phyloP scores from a whole-genome alignment of 179 eudicot genomes.

The Monotropa hypopitys region DNA sequence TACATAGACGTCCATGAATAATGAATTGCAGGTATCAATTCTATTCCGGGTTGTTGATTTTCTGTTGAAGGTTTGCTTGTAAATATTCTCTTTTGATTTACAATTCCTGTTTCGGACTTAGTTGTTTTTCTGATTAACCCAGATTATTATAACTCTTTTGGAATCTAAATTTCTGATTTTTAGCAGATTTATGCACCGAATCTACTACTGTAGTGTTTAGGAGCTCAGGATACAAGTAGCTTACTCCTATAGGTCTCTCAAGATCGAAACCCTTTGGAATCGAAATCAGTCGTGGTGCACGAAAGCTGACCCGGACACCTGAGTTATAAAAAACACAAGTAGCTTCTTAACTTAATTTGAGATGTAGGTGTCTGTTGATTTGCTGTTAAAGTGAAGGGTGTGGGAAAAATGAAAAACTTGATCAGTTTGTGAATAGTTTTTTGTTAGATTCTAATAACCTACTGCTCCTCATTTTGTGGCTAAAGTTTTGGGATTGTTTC shows the following conservation, averaged over 20 bases:
- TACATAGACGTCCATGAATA: too few relatives aligned
- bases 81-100: not conserved
- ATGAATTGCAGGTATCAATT: not conserved
- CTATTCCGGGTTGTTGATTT: not conserved
- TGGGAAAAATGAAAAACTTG: not conserved
- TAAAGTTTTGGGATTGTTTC: too few relatives aligned
- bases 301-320: too few relatives aligned
- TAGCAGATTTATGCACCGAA: not conserved
- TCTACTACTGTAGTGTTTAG: not conserved
- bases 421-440: slow-evolving; percentile 3
- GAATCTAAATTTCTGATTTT: not conserved
- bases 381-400: not conserved
- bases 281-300: too few relatives aligned
- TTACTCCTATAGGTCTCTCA: too few relatives aligned
- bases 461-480: too few relatives aligned
- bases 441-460: too few relatives aligned
- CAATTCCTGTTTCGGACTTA: not conserved
- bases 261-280: too few relatives aligned
- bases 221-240: not conserved
- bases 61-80: slow-evolving; percentile 7
- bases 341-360: not conserved
- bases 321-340: too few relatives aligned
- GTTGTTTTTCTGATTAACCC: not conserved
- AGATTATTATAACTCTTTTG: not conserved
- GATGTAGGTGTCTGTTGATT: not conserved